These are phyloP conservation scores for Ustilago esculenta DNA, from an alignment of 1,284 basidiomycete species.

Conservation along the genomic window DNA sequence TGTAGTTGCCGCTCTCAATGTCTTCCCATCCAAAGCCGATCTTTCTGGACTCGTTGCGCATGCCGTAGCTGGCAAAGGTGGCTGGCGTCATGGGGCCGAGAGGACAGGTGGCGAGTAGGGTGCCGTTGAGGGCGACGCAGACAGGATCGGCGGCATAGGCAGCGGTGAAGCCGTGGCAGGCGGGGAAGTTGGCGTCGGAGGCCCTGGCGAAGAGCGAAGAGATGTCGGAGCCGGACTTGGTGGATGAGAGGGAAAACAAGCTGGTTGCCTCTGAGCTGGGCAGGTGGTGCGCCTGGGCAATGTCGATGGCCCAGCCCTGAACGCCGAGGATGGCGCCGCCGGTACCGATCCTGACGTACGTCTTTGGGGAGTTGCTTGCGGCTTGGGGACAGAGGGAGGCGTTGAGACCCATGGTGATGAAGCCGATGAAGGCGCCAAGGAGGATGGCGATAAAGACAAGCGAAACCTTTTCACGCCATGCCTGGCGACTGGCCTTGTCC, in stretches of 20 bases:
- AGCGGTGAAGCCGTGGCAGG: conserved; percentile 69
- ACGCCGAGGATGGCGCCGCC: conserved; percentile 73
- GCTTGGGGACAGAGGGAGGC: conserved; percentile 83
- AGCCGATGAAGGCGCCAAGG: conserved; percentile 84
- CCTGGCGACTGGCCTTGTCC: conserved; percentile 57
- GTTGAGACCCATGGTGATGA: conserved; percentile 93
- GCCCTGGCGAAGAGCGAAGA: conserved; percentile 77
- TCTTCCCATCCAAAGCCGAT: conserved; percentile 65
- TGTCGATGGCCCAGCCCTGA: conserved; percentile 81
- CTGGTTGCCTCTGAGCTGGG: conserved; percentile 71
- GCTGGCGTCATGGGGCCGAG: conserved; percentile 67
- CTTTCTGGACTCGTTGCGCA: conserved; percentile 40
- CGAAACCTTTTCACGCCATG: conserved; percentile 66
- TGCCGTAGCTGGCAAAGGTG: conserved; percentile 35
- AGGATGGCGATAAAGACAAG: conserved; percentile 57
- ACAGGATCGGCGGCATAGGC: conserved; percentile 78
- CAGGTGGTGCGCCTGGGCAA: conserved; percentile 71
- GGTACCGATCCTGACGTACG: conserved; percentile 44
- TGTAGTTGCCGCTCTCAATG: conserved; percentile 43
- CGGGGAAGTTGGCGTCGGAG: conserved; percentile 69
- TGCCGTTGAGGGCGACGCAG: conserved; percentile 70
- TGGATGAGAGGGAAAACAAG: conserved; percentile 72
- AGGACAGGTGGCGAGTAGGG: conserved; percentile 70
- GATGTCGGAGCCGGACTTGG: conserved; percentile 80
- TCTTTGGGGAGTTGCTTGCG: conserved; percentile 45